phyloP scores from a whole-genome alignment of 208 protist genomes.

The Trypanosoma vivax region DNA sequence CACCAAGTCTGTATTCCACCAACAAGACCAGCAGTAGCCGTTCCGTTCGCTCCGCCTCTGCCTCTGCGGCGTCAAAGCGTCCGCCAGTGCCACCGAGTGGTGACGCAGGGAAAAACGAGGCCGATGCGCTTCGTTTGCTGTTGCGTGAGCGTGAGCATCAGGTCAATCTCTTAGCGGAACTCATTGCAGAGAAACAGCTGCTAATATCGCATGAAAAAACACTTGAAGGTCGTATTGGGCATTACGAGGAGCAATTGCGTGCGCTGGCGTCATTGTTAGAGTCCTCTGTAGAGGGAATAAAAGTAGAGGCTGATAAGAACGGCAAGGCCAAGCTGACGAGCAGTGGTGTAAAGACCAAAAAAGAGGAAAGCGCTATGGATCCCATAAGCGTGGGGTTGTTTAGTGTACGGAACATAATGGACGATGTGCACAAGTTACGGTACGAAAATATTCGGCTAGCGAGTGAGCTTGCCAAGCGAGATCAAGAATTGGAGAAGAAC shows the following conservation, averaged over 20 bases:
- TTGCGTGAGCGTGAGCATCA: constrained; percentile 15
- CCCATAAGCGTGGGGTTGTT: neutral
- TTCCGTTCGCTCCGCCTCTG: neutral
- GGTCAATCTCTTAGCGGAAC: constrained; percentile 5
- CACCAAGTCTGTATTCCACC: no score
- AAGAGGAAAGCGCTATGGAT: neutral
- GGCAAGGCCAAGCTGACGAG: neutral
- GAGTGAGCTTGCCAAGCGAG: constrained; percentile 6
- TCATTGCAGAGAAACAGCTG: constrained; percentile 16
- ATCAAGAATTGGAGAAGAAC: neutral
- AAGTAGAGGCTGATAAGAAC: neutral
- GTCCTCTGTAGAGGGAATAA: neutral
- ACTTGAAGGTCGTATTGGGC: constrained; percentile 1
- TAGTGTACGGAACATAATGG: constrained; percentile 2
- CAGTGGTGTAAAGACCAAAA: neutral
- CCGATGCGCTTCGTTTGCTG: neutral
- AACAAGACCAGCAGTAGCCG: neutral
- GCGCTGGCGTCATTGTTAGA: neutral
- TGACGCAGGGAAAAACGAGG: constrained; percentile 1
- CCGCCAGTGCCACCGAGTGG: neutral
- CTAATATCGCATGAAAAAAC: constrained; percentile 5
- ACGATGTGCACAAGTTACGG: constrained; percentile 5
- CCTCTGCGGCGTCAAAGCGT: neutral
- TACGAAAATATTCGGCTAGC: constrained; percentile 13
- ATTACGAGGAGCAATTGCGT: constrained; percentile 10